Percentiles rank a stretch among this genome's conserved stretches.
phyloP scores from a whole-genome alignment of 2,329 filamentous ascomycete genomes.

The Aspergillus sp. region DNA sequence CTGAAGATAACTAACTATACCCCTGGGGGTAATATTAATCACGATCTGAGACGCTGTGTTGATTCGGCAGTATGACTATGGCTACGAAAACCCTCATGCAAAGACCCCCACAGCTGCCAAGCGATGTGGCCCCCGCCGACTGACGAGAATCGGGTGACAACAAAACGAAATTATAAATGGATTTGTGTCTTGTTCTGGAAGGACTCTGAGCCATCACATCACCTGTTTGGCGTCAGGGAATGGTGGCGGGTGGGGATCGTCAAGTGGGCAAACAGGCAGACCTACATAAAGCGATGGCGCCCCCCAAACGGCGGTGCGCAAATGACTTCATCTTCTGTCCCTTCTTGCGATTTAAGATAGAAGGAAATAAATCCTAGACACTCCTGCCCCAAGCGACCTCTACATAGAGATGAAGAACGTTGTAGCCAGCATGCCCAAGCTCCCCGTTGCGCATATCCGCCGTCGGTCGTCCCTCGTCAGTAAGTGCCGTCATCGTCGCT shows the following conservation, averaged over 20 bases:
- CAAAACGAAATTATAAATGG: slow-evolving; percentile 3
- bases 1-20: not conserved
- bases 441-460: slow-evolving; percentile 34
- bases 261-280: slow-evolving; percentile 3
- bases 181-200: not conserved
- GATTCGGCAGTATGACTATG: not conserved
- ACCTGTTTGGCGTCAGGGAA: slow-evolving; percentile 3
- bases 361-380: slow-evolving; percentile 6
- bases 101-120: slow-evolving; percentile 18
- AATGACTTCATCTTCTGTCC: slow-evolving; percentile 6
- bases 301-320: not conserved
- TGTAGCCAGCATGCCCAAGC: slow-evolving; percentile 35
- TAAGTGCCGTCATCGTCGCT: slow-evolving; percentile 25
- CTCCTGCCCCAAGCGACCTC: slow-evolving; percentile 3
- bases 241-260: slow-evolving; percentile 10
- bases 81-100: slow-evolving; percentile 1
- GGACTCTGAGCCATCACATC: not conserved
- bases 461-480: slow-evolving; percentile 37
- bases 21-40: not conserved
- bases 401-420: not conserved
- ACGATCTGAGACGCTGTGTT: not conserved
- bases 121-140: slow-evolving; percentile 10
- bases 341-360: not conserved
- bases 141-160: slow-evolving; percentile 8
- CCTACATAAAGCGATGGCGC: slow-evolving; percentile 2